Evolutionary conservation across 2,329 filamentous ascomycete species (phyloP).

Genomic region (Exophiala alcalophila): DNA sequence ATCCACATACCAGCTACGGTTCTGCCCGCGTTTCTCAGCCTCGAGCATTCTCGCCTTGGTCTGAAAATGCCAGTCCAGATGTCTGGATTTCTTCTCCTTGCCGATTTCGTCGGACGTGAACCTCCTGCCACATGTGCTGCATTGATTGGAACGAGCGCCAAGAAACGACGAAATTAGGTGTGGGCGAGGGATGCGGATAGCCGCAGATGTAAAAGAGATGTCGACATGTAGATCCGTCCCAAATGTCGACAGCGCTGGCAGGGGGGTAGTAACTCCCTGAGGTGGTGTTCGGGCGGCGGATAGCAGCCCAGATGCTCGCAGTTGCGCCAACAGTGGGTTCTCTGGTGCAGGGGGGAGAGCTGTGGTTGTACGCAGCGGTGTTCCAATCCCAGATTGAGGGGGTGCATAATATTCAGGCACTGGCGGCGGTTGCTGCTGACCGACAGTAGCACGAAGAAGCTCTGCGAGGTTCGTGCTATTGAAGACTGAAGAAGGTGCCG

Average conservation of each 20-base stretch:
- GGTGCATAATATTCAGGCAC: conserved; percentile 16
- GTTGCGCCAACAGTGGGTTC: conserved; percentile 62
- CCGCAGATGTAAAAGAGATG: conserved; percentile 58
- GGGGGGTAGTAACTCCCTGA: conserved; percentile 40
- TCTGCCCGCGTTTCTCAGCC: conserved; percentile 78
- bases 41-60: conserved; percentile 87
- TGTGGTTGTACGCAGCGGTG: conserved; percentile 23
- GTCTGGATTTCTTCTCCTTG: conserved; percentile 78
- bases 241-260: conserved; percentile 22
- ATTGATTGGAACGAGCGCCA: conserved; percentile 78
- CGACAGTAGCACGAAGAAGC: conserved; percentile 44
- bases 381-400: conserved; percentile 13
- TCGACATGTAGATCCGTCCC: conserved; percentile 35
- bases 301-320: conserved; percentile 67
- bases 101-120: conserved; percentile 77
- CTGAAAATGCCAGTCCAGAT: conserved; percentile 98
- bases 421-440: conserved; percentile 47
- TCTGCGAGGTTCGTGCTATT: conserved; percentile 45
- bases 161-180: conserved; percentile 73
- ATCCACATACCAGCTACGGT: conserved; percentile 92
- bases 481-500: conserved; percentile 34
- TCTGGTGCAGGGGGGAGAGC: conserved; percentile 44
- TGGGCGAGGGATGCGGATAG: conserved; percentile 74
- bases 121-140: conserved; percentile 84
- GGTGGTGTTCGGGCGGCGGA: conserved; percentile 45